phyloP scores from a whole-genome alignment of 805 yeast species.

The Teunomyces tritomae region DNA sequence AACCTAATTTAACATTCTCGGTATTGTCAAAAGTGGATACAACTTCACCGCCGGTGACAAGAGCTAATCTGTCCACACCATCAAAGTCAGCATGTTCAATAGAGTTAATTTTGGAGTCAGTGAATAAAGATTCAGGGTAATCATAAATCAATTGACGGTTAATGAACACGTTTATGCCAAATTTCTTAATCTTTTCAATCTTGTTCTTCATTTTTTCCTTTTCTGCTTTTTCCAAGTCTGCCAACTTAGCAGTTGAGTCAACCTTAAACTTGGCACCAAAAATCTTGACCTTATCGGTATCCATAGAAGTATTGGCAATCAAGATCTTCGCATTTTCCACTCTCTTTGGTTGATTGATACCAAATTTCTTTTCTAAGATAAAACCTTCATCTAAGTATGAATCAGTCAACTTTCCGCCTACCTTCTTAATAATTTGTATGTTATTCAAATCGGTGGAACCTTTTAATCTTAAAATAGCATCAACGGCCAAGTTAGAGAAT shows the following conservation, averaged over 20 bases:
- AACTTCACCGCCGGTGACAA: slow-evolving; percentile 98
- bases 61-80: slow-evolving; percentile 93
- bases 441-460: slow-evolving; percentile 88
- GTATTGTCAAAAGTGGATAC: slow-evolving; percentile 95
- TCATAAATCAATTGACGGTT: slow-evolving; percentile 96
- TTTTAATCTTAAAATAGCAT: slow-evolving; percentile 83
- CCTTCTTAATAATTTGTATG: slow-evolving; percentile 88
- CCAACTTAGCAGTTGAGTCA: slow-evolving; percentile 89
- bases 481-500: slow-evolving; percentile 88
- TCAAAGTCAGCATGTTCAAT: slow-evolving; percentile 98
- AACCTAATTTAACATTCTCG: slow-evolving; percentile 78
- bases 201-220: slow-evolving; percentile 87
- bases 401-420: slow-evolving; percentile 89
- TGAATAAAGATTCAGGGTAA: slow-evolving; percentile 93
- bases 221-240: slow-evolving; percentile 92
- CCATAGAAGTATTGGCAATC: slow-evolving; percentile 94
- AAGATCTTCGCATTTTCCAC: slow-evolving; percentile 80
- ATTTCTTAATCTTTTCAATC: slow-evolving; percentile 84
- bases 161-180: slow-evolving; percentile 84
- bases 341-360: slow-evolving; percentile 89
- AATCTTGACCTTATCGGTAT: slow-evolving; percentile 95
- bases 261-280: slow-evolving; percentile 98
- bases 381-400: slow-evolving; percentile 96
- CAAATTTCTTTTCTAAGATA: slow-evolving; percentile 85
- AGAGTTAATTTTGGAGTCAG: slow-evolving; percentile 83